Conservation (phyloP, 2,329 filamentous ascomycete genomes). For the Cercospora sp. region DNA sequence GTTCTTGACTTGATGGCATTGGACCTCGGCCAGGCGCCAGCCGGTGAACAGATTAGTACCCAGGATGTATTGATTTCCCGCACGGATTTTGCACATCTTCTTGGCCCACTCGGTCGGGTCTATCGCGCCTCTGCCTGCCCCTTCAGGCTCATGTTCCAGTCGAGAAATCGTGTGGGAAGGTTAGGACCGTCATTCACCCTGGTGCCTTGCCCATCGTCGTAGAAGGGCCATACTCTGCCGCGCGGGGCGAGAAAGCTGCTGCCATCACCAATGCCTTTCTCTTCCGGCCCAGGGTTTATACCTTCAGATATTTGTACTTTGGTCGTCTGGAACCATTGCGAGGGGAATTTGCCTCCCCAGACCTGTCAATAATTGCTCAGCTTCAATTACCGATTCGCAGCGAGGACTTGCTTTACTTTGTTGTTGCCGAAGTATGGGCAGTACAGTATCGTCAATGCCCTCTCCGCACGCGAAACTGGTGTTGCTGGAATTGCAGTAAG, state of each 20-base stretch:
- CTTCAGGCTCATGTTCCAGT: background rate
- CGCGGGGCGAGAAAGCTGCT: background rate
- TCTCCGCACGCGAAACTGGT: too few relatives aligned
- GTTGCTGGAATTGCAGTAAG: background rate
- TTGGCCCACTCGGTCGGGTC: background rate
- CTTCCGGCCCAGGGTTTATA: background rate
- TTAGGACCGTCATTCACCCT: background rate
- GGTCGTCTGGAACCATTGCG: background rate
- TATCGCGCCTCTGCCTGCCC: background rate
- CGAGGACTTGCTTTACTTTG: background rate
- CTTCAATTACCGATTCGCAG: too few relatives aligned
- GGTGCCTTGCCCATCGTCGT: background rate
- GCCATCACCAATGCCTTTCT: background rate
- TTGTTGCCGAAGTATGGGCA: background rate
- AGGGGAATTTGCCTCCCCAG: background rate
- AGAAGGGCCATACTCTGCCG: background rate
- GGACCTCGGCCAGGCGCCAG: background rate
- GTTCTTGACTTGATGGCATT: background rate
- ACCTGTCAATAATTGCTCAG: background rate
- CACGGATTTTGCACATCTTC: background rate
- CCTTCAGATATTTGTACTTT: background rate
- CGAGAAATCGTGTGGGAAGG: background rate
- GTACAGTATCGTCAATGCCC: background rate
- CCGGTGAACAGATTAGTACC: constrained; percentile 4
- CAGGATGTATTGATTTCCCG: background rate